Evolutionary conservation across 164 flowering plant species (phyloP).

Genomic region (Akebia trifoliata): DNA sequence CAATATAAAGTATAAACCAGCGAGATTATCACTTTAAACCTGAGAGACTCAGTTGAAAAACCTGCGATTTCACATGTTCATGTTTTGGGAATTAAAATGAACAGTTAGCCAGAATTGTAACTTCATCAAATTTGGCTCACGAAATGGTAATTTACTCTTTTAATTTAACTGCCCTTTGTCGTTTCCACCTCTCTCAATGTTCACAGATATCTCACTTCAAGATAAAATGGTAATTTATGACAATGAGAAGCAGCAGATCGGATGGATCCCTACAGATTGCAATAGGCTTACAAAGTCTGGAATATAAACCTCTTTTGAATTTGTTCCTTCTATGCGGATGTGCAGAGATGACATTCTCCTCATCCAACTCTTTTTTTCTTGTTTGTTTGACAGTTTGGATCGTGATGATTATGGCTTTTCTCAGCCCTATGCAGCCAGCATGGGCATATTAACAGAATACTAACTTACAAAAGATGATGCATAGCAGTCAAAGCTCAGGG

Average conservation of each 20-base stretch:
- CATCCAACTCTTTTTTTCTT: conserved; percentile 20
- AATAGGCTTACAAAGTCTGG: conserved; percentile 66
- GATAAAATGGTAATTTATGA: conserved; percentile 73
- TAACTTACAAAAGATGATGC: conserved; percentile 9
- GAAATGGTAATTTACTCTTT: too few species aligned
- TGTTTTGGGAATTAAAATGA: too few species aligned
- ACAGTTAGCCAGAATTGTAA: too few species aligned
- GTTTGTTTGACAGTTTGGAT: conserved; percentile 48
- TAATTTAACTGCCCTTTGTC: not conserved
- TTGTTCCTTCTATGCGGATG: conserved; percentile 22
- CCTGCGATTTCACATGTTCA: too few species aligned
- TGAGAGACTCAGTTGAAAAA: too few species aligned
- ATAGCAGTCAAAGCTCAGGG: not conserved
- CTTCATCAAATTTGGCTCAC: too few species aligned
- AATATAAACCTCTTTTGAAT: conserved; percentile 25
- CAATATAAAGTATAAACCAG: too few species aligned
- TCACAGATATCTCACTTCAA: conserved; percentile 63
- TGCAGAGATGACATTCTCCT: conserved; percentile 32
- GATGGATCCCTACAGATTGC: conserved; percentile 74
- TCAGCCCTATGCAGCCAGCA: conserved; percentile 26
- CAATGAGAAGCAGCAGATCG: conserved; percentile 64
- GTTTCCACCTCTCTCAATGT: not conserved
- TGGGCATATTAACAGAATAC: conserved; percentile 22
- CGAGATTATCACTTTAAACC: too few species aligned
- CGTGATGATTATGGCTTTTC: conserved; percentile 22